Evolutionary conservation across 148 eudicot genomes (phyloP).

Genomic region (Rhododendron simsii): DNA sequence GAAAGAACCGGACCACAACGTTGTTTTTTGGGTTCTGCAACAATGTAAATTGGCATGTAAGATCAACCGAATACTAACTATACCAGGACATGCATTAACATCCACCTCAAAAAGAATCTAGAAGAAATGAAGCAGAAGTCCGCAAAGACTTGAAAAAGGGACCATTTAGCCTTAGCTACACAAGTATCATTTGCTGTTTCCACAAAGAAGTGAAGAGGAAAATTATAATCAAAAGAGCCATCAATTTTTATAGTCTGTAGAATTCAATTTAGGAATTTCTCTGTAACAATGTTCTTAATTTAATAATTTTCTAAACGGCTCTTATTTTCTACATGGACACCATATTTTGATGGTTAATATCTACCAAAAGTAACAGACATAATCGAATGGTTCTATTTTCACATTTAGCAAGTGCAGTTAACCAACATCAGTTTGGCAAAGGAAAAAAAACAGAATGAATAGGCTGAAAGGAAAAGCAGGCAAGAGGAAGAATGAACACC

Average conservation of each 20-base stretch:
- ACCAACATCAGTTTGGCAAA: not conserved
- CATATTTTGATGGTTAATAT: not conserved
- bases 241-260: not conserved
- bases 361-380: not conserved
- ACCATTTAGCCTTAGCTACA: not conserved
- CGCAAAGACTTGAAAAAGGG: not conserved
- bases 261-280: not conserved
- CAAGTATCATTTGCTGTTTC: not conserved
- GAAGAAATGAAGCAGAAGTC: not conserved
- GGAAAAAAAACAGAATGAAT: not conserved
- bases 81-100: not conserved
- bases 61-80: not conserved
- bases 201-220: not conserved
- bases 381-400: not conserved
- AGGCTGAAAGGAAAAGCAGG: not conserved
- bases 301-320: not conserved
- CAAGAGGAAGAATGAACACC: not conserved
- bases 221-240: not conserved
- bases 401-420: not conserved
- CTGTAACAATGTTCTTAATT: not conserved
- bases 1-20: slow-evolving; percentile 67
- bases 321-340: not conserved
- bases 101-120: not conserved
- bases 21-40: slow-evolving; percentile 53
- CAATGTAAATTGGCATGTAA: not conserved